phyloP scores from a whole-genome alignment of 2,329 filamentous ascomycete genomes.

The Ophiostoma australiae region DNA sequence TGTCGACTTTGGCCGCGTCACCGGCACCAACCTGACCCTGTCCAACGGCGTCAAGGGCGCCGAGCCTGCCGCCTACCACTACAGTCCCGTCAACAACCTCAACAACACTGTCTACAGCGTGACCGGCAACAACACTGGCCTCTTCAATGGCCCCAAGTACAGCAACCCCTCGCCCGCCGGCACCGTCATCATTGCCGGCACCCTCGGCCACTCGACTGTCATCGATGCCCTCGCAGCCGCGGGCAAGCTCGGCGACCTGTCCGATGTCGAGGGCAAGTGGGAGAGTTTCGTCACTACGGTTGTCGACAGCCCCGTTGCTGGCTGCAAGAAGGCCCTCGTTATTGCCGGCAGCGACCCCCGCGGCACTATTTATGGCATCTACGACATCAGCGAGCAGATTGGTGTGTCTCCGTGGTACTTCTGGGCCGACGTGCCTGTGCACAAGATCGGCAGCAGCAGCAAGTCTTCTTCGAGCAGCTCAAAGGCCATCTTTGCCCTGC shows the following conservation, averaged over 20 bases:
- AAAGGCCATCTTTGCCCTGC: constrained; percentile 51
- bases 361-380: constrained; percentile 65
- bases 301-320: constrained; percentile 53
- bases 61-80: constrained; percentile 39
- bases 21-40: constrained; percentile 58
- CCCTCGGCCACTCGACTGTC: constrained; percentile 58
- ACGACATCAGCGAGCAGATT: constrained; percentile 68
- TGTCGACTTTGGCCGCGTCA: constrained; percentile 65
- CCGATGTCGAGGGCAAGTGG: constrained; percentile 58
- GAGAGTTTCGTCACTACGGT: constrained; percentile 61
- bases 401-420: constrained; percentile 68
- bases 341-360: constrained; percentile 62
- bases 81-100: constrained; percentile 41
- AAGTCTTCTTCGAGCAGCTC: constrained; percentile 33
- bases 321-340: constrained; percentile 55
- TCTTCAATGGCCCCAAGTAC: constrained; percentile 45
- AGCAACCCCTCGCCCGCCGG: constrained; percentile 40
- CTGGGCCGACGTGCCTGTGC: constrained; percentile 58
- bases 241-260: constrained; percentile 52
- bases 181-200: constrained; percentile 62
- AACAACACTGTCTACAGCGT: constrained; percentile 48
- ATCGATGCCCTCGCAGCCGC: constrained; percentile 54
- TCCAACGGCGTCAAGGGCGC: constrained; percentile 44
- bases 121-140: constrained; percentile 35
- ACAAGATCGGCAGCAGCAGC: constrained; percentile 26